Evolutionary conservation across 345 rosid species (phyloP), one percentile per base, ranked within the genome.

Genomic region (Populus ilicifolia): DNA sequence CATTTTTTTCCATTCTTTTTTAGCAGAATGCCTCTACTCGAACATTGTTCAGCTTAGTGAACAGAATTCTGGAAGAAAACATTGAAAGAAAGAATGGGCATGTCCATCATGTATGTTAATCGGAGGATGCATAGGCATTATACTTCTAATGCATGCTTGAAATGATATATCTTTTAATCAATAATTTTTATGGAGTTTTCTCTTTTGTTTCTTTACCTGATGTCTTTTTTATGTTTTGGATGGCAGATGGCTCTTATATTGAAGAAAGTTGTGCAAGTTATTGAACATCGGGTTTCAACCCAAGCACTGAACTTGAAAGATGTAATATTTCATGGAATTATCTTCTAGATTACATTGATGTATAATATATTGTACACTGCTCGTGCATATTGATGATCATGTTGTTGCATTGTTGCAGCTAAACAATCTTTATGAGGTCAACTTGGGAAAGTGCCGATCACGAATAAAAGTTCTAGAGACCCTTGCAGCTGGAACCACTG

Each of bases 381-480:
- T 71, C 69, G 67, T 73, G 75, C 75, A 77, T 68, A 48, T 75
- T 78, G 46, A 77, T 84, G 71, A 44, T 78, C 65, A 33, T 78
- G 54, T 59, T 80, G 16, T 76, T 81, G 74, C 44, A 77, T 50
- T 54, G 46, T 71, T 88, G 82, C 89, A 93, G 99, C 97, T 93
- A 92, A 91, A 89, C 76, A 87, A 83, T 67, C 84, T 91, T 79
- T 84, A 82, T 74, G 88, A 85, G 78, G 88, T 81, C 75, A 91
- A 90, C 68, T 91, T 90, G 64, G 96, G 89, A 77, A 96, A 90
- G 87, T 92, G 87, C 81, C 93, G 86, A 75, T 88, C 93, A 74
- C 91, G 86, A 84, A 83, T 91, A 63, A 90, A 83, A 82, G 90
- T 86, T 29, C 86, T 93, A 73, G 99, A 93, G 83, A 88, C 97